These are phyloP conservation scores for Panicum hallii DNA, from an alignment of 202 grass and related monocot genomes.

Conservation along the genomic window DNA sequence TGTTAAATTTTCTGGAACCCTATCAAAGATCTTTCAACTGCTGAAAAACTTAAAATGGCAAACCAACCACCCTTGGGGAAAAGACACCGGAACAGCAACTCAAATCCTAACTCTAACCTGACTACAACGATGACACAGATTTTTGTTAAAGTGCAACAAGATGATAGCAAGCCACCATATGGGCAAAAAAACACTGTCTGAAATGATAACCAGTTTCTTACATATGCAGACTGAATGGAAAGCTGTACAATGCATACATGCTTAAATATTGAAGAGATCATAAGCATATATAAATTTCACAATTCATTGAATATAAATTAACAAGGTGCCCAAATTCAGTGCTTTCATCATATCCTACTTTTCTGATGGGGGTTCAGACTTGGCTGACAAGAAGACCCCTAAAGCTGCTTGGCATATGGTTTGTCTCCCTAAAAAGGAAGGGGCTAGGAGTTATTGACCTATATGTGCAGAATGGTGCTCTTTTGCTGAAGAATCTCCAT, in stretches of 20 bases:
- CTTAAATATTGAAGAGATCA: slow-evolving; percentile 14
- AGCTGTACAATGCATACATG: not conserved
- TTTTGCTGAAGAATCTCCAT: no score
- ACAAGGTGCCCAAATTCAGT: no score
- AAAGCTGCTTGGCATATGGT: no score
- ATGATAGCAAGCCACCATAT: not conserved
- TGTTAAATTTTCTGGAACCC: not conserved
- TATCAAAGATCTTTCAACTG: no score
- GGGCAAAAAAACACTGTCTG: not conserved
- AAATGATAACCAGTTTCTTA: not conserved
- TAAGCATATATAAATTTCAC: not conserved
- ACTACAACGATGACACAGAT: not conserved
- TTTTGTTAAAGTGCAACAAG: not conserved
- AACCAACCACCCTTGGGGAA: not conserved
- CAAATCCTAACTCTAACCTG: not conserved
- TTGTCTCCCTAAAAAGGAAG: no score
- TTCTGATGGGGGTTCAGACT: no score
- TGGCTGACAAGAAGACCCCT: no score
- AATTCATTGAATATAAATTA: not conserved
- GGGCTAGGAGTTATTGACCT: no score
- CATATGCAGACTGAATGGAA: not conserved
- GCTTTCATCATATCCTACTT: no score
- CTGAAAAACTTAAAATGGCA: not conserved
- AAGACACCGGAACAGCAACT: not conserved
- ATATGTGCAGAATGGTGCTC: no score